Evolutionary conservation across 768 basidiomycete genomes (phyloP).

Genomic region (Termitomyces sp.): DNA sequence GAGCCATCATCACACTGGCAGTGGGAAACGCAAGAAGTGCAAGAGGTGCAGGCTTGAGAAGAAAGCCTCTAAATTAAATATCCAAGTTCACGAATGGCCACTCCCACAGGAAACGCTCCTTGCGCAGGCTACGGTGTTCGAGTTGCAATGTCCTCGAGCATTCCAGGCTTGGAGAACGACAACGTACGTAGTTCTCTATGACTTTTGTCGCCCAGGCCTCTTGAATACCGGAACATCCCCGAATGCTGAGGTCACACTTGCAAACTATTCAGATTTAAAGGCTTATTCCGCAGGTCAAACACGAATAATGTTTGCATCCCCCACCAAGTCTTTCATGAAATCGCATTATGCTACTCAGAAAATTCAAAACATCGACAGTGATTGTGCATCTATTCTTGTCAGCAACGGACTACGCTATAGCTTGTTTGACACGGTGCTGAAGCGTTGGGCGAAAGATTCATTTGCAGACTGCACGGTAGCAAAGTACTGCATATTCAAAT

Average conservation of each 20-base stretch:
- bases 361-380: constrained; percentile 11
- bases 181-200: constrained; percentile 35
- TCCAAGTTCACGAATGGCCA: constrained; percentile 44
- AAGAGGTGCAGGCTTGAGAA: constrained; percentile 22
- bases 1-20: constrained; percentile 1
- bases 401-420: constrained; percentile 26
- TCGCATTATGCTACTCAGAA: constrained; percentile 26
- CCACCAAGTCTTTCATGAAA: constrained; percentile 24
- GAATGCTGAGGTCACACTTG: background rate
- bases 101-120: constrained; percentile 24
- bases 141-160: constrained; percentile 32
- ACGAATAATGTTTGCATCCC: constrained; percentile 34
- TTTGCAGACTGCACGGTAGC: constrained; percentile 15
- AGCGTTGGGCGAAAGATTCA: constrained; percentile 11
- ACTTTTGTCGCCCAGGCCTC: constrained; percentile 23
- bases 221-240: background rate
- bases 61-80: constrained; percentile 17
- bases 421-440: constrained; percentile 22
- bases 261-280: background rate
- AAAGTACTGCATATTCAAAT: constrained; percentile 23
- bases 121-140: constrained; percentile 35
- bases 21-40: constrained; percentile 14
- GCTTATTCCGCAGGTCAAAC: background rate
- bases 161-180: constrained; percentile 42
- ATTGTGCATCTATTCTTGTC: constrained; percentile 16